phyloP scores from a whole-genome alignment of 2,329 filamentous ascomycete genomes.

The Penicillium sp. region DNA sequence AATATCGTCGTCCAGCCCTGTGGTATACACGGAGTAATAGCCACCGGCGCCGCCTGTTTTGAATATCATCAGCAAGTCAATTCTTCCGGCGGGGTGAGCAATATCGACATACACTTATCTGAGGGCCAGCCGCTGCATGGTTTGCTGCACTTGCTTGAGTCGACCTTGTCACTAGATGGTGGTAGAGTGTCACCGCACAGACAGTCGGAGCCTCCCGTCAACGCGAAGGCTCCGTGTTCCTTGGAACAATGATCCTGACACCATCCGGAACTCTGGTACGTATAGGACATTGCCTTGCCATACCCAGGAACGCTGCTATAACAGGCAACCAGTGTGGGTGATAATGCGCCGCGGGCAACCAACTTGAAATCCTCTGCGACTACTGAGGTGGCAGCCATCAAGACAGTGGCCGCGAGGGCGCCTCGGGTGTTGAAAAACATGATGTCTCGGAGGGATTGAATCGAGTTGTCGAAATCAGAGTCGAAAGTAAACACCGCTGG shows the following conservation, averaged over 20 bases:
- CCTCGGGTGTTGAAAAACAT: conserved; percentile 29
- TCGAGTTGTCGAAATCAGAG: conserved; percentile 8
- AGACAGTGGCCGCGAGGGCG: conserved; percentile 25
- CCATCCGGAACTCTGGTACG: conserved; percentile 54
- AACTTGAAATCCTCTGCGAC: conserved; percentile 21
- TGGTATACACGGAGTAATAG: conserved; percentile 52
- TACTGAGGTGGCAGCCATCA: conserved; percentile 24
- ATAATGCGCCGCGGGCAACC: conserved; percentile 11
- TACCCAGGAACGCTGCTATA: conserved; percentile 47
- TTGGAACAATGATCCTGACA: conserved; percentile 52
- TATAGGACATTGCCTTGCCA: conserved; percentile 49
- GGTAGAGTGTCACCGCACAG: conserved; percentile 71
- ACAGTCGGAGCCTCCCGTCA: conserved; percentile 61
- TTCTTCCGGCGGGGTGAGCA: not conserved
- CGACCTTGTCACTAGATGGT: conserved; percentile 51
- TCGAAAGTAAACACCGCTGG: conserved; percentile 17
- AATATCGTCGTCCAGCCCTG: conserved; percentile 45
- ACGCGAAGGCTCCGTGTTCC: conserved; percentile 58
- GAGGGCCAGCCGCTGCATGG: conserved; percentile 60
- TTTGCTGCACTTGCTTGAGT: conserved; percentile 60
- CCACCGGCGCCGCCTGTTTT: conserved; percentile 55
- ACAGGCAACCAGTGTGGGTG: conserved; percentile 47
- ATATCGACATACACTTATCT: conserved; percentile 59
- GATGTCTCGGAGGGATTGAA: conserved; percentile 14
- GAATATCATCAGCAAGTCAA: conserved; percentile 23